Percentiles rank a stretch among this genome's conserved stretches.
These are phyloP conservation scores for Sclerotiophoma versabilis DNA, from an alignment of 2,329 filamentous ascomycete genomes.

Conservation along the genomic window DNA sequence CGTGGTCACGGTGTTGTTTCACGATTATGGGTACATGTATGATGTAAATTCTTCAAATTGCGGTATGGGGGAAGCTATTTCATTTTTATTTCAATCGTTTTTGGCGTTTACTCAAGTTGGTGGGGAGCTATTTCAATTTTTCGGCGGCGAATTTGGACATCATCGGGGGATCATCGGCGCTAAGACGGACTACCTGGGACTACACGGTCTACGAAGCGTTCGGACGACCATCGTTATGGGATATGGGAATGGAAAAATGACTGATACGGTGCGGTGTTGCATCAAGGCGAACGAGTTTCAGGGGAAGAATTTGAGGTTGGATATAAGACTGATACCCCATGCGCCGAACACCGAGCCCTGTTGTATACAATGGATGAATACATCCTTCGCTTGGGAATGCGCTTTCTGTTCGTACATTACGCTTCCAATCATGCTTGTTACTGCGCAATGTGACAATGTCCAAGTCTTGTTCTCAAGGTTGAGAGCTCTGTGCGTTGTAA, in stretches of 20 bases:
- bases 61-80: constrained; percentile 34
- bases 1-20: constrained; percentile 8
- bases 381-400: background rate
- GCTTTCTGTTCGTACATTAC: background rate
- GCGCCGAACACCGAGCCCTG: background rate
- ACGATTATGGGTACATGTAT: constrained; percentile 21
- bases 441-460: background rate
- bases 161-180: constrained; percentile 15
- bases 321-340: background rate
- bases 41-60: constrained; percentile 26
- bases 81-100: constrained; percentile 29
- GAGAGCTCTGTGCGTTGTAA: background rate
- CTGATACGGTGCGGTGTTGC: too few relatives aligned
- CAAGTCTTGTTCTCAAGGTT: background rate
- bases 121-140: constrained; percentile 49
- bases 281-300: too few relatives aligned
- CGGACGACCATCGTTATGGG: constrained; percentile 8
- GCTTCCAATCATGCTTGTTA: background rate
- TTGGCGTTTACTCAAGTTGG: constrained; percentile 18
- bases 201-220: constrained; percentile 14
- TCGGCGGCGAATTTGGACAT: constrained; percentile 17
- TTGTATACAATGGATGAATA: background rate
- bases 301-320: background rate
- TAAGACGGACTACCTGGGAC: background rate
- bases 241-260: background rate